Evolutionary conservation across 2,329 filamentous ascomycete species (phyloP).

Genomic region (Leptodontidium sp.): DNA sequence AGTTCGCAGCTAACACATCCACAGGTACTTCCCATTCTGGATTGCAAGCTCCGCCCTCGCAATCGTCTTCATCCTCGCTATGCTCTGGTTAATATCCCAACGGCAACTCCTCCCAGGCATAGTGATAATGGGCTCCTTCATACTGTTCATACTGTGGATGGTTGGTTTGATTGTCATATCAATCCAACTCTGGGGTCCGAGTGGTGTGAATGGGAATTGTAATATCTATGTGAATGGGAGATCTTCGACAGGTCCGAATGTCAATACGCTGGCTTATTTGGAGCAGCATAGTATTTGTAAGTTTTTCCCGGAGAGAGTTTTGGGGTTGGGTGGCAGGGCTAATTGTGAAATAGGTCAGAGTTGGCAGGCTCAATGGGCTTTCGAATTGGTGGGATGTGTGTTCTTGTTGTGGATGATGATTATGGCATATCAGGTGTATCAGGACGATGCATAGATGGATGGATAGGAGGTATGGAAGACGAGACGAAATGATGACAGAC

Average conservation of each 20-base stretch:
- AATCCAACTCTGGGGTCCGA: constrained; percentile 69
- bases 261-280: constrained; percentile 68
- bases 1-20: background rate
- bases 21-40: constrained; percentile 73
- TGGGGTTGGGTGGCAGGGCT: constrained; percentile 24
- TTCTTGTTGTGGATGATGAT: constrained; percentile 75
- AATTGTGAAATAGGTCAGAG: constrained; percentile 57
- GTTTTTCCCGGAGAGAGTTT: constrained; percentile 42
- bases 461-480: background rate
- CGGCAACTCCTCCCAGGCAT: constrained; percentile 70
- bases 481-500: background rate
- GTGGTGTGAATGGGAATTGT: constrained; percentile 66
- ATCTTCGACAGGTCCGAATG: constrained; percentile 58
- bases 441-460: constrained; percentile 36
- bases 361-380: constrained; percentile 72
- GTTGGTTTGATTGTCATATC: constrained; percentile 69
- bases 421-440: constrained; percentile 70
- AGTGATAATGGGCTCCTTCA: constrained; percentile 70
- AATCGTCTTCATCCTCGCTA: constrained; percentile 70
- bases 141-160: constrained; percentile 73
- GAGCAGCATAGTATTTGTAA: constrained; percentile 70
- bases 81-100: constrained; percentile 69
- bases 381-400: constrained; percentile 65
- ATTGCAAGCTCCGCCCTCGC: constrained; percentile 66
- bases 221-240: constrained; percentile 63